phyloP scores from a whole-genome alignment of 345 rosid species.

The Boechera retrofracta region DNA sequence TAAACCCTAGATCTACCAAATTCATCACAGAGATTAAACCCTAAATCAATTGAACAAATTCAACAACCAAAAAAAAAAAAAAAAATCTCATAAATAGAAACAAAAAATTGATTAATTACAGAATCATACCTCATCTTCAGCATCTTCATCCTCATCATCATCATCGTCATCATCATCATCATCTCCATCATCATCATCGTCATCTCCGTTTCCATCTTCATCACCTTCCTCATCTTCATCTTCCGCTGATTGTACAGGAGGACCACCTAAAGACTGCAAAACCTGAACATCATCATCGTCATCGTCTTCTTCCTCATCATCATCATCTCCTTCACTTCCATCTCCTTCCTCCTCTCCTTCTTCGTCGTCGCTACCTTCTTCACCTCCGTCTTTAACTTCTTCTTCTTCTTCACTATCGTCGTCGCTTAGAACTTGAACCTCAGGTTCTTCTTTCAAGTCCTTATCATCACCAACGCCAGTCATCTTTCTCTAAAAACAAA shows the following conservation, averaged over 20 bases:
- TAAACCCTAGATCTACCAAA: slow-evolving; percentile 34
- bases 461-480: slow-evolving; percentile 58
- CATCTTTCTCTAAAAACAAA: slow-evolving; percentile 41
- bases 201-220: slow-evolving; percentile 45
- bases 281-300: slow-evolving; percentile 67
- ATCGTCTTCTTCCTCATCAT: slow-evolving; percentile 48
- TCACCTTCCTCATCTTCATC: slow-evolving; percentile 66
- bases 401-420: slow-evolving; percentile 50
- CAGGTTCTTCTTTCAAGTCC: slow-evolving; percentile 50
- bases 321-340: slow-evolving; percentile 52
- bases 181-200: slow-evolving; percentile 55
- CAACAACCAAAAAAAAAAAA: no score
- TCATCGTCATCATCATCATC: slow-evolving; percentile 59
- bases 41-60: background rate
- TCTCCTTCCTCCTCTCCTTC: slow-evolving; percentile 53
- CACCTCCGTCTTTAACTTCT: slow-evolving; percentile 49
- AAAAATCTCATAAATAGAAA: background rate
- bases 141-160: slow-evolving; percentile 55
- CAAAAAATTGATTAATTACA: background rate
- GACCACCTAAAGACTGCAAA: slow-evolving; percentile 60
- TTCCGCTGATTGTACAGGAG: slow-evolving; percentile 54
- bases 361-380: slow-evolving; percentile 49
- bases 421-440: slow-evolving; percentile 42
- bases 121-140: slow-evolving; percentile 56
- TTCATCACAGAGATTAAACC: background rate